These are phyloP conservation scores for Pontederia paniculata DNA, from an alignment of 176 grass and related monocot species.

Conservation along the genomic window DNA sequence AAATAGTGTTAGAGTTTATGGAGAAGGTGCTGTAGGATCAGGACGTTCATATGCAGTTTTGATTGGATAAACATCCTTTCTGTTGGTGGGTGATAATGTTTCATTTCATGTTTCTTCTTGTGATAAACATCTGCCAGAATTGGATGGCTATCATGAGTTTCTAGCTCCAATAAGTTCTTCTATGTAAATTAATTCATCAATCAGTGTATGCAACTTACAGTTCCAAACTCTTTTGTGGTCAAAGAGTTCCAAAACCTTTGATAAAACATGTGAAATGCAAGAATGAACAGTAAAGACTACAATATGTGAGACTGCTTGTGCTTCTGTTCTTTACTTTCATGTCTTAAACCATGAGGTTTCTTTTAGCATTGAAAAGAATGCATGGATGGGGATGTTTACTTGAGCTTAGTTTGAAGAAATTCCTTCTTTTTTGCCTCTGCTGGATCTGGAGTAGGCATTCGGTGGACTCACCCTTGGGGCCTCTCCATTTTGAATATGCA, in stretches of 20 bases:
- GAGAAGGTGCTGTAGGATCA: constrained; percentile 78
- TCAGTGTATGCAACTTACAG: too few relatives aligned
- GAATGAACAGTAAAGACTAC: too few relatives aligned
- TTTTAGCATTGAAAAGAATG: background rate
- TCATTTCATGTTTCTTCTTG: background rate
- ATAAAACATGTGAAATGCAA: too few relatives aligned
- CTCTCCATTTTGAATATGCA: constrained; percentile 68
- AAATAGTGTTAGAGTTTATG: constrained; percentile 94
- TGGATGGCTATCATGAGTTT: too few relatives aligned
- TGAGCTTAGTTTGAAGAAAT: background rate
- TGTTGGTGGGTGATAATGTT: constrained; percentile 38
- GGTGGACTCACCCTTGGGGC: constrained; percentile 83
- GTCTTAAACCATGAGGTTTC: too few relatives aligned
- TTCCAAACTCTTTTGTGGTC: too few relatives aligned
- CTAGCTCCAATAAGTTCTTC: too few relatives aligned
- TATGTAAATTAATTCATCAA: too few relatives aligned
- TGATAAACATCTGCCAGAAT: background rate
- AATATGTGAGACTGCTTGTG: too few relatives aligned
- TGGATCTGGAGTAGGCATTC: constrained; percentile 70
- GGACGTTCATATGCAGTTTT: constrained; percentile 64
- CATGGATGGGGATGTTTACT: background rate
- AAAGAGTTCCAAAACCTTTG: too few relatives aligned
- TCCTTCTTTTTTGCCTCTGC: constrained; percentile 30
- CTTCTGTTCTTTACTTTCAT: too few relatives aligned
- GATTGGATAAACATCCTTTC: constrained; percentile 75